Percentiles rank a stretch among this genome's conserved stretches.
Conservation (phyloP, 1,284 basidiomycete genomes). For the Rhizopogon hawkerae region DNA sequence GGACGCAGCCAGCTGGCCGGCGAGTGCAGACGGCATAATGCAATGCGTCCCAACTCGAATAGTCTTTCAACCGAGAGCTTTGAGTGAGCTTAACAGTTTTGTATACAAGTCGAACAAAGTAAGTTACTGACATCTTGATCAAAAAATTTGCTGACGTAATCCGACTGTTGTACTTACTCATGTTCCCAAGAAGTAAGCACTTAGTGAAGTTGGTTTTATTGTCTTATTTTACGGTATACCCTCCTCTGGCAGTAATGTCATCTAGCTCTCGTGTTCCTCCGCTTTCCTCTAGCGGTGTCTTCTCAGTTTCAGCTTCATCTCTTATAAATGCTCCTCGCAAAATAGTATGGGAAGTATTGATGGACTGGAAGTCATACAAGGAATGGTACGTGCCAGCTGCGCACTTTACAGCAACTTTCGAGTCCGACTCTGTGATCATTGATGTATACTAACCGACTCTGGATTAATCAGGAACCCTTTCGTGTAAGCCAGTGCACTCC, state of each 20-base stretch:
- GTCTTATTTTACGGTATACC: too few relatives aligned
- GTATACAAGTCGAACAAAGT: too few relatives aligned
- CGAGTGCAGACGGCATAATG: constrained; percentile 71
- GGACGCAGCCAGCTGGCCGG: constrained; percentile 73
- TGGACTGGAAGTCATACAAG: constrained; percentile 28
- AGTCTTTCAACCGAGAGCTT: too few relatives aligned
- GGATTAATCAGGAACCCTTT: constrained; percentile 52
- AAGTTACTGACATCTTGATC: neutral
- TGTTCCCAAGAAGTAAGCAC: too few relatives aligned
- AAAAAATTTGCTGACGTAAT: neutral
- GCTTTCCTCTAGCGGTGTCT: constrained; percentile 16
- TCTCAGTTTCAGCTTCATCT: constrained; percentile 19
- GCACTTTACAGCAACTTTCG: neutral
- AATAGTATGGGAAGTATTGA: constrained; percentile 26
- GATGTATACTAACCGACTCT: neutral
- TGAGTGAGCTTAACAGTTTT: too few relatives aligned
- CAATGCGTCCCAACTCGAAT: neutral
- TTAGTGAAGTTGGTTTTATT: too few relatives aligned
- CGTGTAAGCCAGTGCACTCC: constrained; percentile 34
- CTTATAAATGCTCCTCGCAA: constrained; percentile 29
- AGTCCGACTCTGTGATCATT: neutral
- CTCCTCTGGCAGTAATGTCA: neutral
- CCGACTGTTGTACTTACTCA: too few relatives aligned
- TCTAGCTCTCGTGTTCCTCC: constrained; percentile 19
- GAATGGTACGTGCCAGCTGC: constrained; percentile 20